Evolutionary conservation across 148 eudicot genomes (phyloP), one percentile per base, ranked within the genome.

Genomic region (Bassia scoparia): DNA sequence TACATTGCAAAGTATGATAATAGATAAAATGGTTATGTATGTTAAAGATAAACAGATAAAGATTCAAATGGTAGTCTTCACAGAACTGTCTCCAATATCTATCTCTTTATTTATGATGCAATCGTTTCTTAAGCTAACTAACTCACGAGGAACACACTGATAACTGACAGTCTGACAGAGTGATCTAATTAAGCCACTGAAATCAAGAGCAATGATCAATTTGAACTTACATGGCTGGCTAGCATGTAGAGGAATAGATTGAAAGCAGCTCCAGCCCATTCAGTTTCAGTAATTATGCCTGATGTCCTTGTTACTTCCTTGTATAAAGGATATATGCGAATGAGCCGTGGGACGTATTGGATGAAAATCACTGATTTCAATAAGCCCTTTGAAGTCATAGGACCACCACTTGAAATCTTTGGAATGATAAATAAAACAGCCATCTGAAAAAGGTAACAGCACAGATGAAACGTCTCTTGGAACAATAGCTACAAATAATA

Each of bases 191-290:
- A 31, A 33, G 12, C 10, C n/a, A 60, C 46, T 66, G 16, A 18
- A 20, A 38, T 30, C 46, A 24, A 33, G 61, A 74, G 18, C 31
- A 44, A 44, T 37, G 27, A 71, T 52, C 21, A 43, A 58, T 20
- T 29, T 26, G 11, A 69, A 79, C 91, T 89, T 91, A 95, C 98
- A 81, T 91, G 92, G 75, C 98, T 95, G 30, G 93, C 96, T 35
- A 91, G 87, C 93, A 91, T 88, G 83, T 88, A 95, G 58, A 95
- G 84, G 59, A 89, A 75, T 59, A 95, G 89, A 80, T 95, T 89
- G 70, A 87, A 81, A 69, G 84, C 98, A 76, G 98, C 98, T 74
- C 91, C 98, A 69, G 90, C 96, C 97, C 98, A 95, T 6, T 93
- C 86, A 16, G 89, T 91, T 79, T 89, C 93, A 53, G 91, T 76